Evolutionary conservation across 306 rosid genomes (phyloP).

Genomic region (Castanea sativa): DNA sequence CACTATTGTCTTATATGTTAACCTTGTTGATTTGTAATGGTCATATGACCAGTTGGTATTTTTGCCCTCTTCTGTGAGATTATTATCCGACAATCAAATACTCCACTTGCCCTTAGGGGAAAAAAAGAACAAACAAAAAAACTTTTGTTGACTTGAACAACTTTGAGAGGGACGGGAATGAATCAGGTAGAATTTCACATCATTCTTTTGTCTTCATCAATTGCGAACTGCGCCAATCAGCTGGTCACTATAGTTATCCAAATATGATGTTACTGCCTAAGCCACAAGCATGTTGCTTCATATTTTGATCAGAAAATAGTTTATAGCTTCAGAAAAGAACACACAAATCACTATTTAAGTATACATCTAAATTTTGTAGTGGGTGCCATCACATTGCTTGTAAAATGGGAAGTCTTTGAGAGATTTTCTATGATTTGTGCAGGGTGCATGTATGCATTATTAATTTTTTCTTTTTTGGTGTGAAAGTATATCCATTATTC

Average conservation of each 20-base stretch:
- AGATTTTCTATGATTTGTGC: no score
- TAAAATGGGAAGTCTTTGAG: not conserved
- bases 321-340: no score
- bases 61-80: no score
- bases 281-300: not conserved
- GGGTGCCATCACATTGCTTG: not conserved
- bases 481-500: no score
- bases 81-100: no score
- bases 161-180: not conserved
- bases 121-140: no score
- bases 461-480: no score
- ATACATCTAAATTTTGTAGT: not conserved
- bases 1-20: no score
- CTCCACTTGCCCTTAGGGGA: no score
- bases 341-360: not conserved
- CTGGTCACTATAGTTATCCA: not conserved
- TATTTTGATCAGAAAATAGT: not conserved
- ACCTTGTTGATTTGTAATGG: no score
- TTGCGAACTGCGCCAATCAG: not conserved
- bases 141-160: no score
- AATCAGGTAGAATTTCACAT: not conserved
- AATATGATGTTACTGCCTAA: not conserved
- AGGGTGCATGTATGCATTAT: not conserved
- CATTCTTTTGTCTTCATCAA: not conserved
- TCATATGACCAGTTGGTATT: no score